Percentiles rank a stretch among this genome's conserved stretches.
phyloP scores from a whole-genome alignment of 192 early-diverging fungal genomes.

The Podila epigama region DNA sequence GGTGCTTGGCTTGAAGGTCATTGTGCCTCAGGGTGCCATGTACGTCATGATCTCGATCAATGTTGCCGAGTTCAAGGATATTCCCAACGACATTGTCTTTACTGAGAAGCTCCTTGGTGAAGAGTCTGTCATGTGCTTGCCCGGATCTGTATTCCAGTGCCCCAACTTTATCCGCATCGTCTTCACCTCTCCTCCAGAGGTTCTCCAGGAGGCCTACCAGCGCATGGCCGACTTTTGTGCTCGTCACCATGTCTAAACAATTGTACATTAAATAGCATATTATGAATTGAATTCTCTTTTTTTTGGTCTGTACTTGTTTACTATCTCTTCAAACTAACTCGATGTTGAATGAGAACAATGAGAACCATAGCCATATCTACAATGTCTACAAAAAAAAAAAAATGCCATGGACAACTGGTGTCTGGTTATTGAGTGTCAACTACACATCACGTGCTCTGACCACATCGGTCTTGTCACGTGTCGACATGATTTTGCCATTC shows the following conservation, averaged over 20 bases:
- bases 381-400: no score
- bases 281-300: no score
- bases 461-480: no score
- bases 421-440: no score
- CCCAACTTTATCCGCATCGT: conserved; percentile 83
- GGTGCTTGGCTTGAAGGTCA: conserved; percentile 75
- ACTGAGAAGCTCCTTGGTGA: conserved; percentile 82
- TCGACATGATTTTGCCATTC: no score
- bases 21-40: conserved; percentile 92
- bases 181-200: conserved; percentile 80
- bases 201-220: conserved; percentile 73
- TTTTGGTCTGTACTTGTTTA: no score
- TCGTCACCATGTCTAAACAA: conserved; percentile 63
- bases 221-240: conserved; percentile 84
- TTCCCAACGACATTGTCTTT: conserved; percentile 82
- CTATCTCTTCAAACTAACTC: no score
- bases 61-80: conserved; percentile 70
- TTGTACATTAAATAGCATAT: background rate
- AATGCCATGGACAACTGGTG: no score
- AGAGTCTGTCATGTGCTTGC: conserved; percentile 84
- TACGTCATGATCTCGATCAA: conserved; percentile 89
- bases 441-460: no score
- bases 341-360: no score
- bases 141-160: conserved; percentile 84
- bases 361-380: no score